Base-by-base conservation (phyloP, 768 basidiomycete genomes). In the Phanerochaete sordida region DNA sequence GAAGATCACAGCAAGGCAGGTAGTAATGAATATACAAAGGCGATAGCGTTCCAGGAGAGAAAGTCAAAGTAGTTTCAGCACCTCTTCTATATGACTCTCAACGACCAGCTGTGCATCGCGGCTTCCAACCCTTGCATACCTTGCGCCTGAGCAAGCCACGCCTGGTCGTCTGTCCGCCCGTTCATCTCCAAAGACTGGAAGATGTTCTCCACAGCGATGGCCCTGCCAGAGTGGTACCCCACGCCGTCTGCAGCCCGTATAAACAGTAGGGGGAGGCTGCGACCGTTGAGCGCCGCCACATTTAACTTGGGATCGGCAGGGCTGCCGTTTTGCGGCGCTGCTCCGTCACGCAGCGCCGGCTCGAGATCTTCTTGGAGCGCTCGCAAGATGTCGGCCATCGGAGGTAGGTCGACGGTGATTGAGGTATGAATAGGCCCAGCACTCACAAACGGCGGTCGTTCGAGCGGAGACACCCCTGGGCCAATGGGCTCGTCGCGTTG, bases 171-270 rank as follows among this genome's bases (percentile, higher is more conserved):
- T 75, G 73, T 2, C 79, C 77, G 46, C 76, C 78, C 51, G 81
- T 72, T 48, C 51, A 91, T 76, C 68, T 89, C 86, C 73, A 91
- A 81, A 16, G 77, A 72, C 66, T 87, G 84, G 72, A 91, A 90
- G 19, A 90, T 82, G 68, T 90, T 90, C 70, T 93, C 91, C 69
- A 89, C 90, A 19, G 90, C 82, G 59, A 94, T 85, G 45, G 88
- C 90, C 62, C 91, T 83, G 37, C 91, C 91, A 23, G 93, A 93
- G 70, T 93, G 90, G 71, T 93, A 94, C 3, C 92, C 92, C 30
- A 93, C 85, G n/a, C 93, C 91, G 66, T 94, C 92, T 44, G 77
- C 82, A 16, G 87, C 78, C 31, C 92, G 85, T 59, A 94, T 92
- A 69, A 94, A 93, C 39, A 94, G 71, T 64, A 94, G 69, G 0